Evolutionary conservation across 2,329 filamentous ascomycete genomes (phyloP).

Genomic region (Trichoderma sp.): DNA sequence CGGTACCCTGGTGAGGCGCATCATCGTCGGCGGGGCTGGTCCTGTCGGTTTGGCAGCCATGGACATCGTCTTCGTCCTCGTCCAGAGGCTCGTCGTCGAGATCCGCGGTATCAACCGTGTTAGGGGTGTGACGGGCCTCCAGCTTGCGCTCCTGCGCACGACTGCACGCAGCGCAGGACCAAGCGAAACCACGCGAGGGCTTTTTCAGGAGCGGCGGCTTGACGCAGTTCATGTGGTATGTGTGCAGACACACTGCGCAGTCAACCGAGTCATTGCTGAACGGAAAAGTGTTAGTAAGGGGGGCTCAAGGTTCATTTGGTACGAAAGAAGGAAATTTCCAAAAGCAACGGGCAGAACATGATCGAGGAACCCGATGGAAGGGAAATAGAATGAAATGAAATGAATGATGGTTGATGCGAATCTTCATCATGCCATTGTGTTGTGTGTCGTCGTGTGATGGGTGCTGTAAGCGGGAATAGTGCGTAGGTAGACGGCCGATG

Average conservation of each 20-base stretch:
- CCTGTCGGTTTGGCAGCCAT: conserved; percentile 57
- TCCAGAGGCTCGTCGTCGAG: conserved; percentile 63
- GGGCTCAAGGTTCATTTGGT: neutral
- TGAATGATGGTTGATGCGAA: neutral
- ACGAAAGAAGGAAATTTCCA: too few relatives aligned
- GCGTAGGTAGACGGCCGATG: neutral
- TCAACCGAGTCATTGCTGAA: conserved; percentile 88
- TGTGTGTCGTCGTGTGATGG: neutral
- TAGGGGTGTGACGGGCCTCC: conserved; percentile 85
- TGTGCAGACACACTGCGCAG: conserved; percentile 91
- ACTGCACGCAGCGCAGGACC: conserved; percentile 95
- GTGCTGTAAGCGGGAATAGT: too few relatives aligned
- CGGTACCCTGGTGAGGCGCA: conserved; percentile 62
- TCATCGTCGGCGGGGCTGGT: conserved; percentile 67
- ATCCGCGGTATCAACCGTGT: conserved; percentile 68
- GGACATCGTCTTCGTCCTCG: conserved; percentile 72
- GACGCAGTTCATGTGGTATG: conserved; percentile 98
- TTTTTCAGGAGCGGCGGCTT: conserved; percentile 91
- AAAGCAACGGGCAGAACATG: neutral
- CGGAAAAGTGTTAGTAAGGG: conserved; percentile 4
- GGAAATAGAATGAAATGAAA: neutral
- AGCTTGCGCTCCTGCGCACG: conserved; percentile 92
- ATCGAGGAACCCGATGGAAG: neutral
- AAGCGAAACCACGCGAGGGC: conserved; percentile 94
- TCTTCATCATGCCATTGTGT: too few relatives aligned